Evolutionary conservation across 768 basidiomycete species (phyloP), one percentile per base, ranked within the genome.

Genomic region (Lentinula sp.): DNA sequence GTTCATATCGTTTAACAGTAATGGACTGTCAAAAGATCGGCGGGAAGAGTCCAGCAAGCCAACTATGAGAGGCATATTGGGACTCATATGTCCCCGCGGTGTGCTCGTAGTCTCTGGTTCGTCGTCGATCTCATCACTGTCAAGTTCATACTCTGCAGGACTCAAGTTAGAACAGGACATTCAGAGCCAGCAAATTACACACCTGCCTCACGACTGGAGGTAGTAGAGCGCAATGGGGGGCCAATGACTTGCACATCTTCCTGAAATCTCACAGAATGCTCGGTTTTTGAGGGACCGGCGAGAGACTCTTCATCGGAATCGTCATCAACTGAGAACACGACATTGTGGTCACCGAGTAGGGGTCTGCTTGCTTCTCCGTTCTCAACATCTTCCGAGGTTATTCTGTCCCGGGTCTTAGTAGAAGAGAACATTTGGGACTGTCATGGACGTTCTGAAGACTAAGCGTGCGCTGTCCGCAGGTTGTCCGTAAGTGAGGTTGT

Each of bases 181-280:
- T 61, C 52, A 43, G 32, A 52, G 13, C n/a, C 55, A 61, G n/a
- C 61, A 70, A 72, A 71, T 64, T 69, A 84, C 88, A 71, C 70
- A 93, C 91, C 90, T 71, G 85, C 78, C 77, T 94, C 92, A 60
- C 93, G 86, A 69, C 91, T 93, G 57, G 85, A 76, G 33, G 79
- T 73, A 23, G 87, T 91, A 20, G 91, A 94, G 70, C 85, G 81
- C 41, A 93, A 73, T 5, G 88, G 78, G 0, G 86, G 88, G 4
- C 79, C 81, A 66, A 89, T 85, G 48, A 88, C 80, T 63, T 87
- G 84, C 1, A 88, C 85, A 39, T 86, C 80, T 55, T 91, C 87
- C 62, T 82, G 75, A 68, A 91, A 90, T 48, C 85, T 78, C 43
- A 91, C 87, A 8, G 71, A 73, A 37, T 82, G 81, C 32, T 77